Evolutionary conservation across 768 basidiomycete genomes (phyloP).

Genomic region (Sarcodon sp.): DNA sequence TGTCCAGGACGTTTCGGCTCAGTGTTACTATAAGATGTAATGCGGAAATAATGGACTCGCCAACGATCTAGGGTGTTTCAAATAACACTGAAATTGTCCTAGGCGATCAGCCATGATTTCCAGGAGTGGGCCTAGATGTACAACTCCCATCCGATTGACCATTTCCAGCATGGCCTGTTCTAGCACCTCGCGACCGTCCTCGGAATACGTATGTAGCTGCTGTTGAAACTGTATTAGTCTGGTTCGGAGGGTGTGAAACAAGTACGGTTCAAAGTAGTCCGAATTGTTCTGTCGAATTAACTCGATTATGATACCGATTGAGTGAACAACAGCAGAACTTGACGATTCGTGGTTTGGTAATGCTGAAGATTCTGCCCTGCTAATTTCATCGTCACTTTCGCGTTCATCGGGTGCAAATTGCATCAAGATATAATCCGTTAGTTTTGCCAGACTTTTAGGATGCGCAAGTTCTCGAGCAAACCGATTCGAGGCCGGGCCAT

Average conservation of each 20-base stretch:
- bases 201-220: conserved; percentile 25
- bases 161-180: conserved; percentile 69
- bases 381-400: conserved; percentile 3
- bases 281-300: conserved; percentile 96
- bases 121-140: conserved; percentile 78
- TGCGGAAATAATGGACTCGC: conserved; percentile 28
- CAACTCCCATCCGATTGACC: conserved; percentile 79
- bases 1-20: conserved; percentile 1
- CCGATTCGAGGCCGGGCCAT: conserved; percentile 67
- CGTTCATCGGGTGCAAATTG: conserved; percentile 30
- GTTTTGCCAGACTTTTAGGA: conserved; percentile 51
- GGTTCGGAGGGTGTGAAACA: conserved; percentile 89
- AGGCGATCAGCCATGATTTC: conserved; percentile 60
- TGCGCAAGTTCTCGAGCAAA: conserved; percentile 84
- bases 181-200: conserved; percentile 51
- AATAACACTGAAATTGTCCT: conserved; percentile 52
- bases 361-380: conserved; percentile 8
- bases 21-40: neutral
- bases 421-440: conserved; percentile 67
- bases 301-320: conserved; percentile 84
- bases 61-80: conserved; percentile 63
- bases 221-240: conserved; percentile 83
- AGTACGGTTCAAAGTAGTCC: conserved; percentile 95
- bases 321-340: conserved; percentile 73
- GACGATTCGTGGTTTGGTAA: conserved; percentile 37